A percentile compares a stretch with the other conserved stretches of the same genome.
phyloP scores from a whole-genome alignment of 805 yeast species.

The Ogataea pignaliae region DNA sequence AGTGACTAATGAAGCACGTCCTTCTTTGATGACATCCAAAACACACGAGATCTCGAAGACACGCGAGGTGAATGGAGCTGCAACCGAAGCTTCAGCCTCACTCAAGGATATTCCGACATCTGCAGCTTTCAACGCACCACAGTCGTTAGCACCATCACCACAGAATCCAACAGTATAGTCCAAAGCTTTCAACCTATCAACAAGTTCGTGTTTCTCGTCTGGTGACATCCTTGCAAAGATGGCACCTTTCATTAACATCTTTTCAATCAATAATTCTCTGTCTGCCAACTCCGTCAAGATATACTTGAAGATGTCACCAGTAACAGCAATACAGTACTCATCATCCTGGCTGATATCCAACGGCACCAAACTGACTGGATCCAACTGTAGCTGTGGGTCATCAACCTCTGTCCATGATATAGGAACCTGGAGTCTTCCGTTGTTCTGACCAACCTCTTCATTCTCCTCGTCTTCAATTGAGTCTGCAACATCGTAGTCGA shows the following conservation, averaged over 20 bases:
- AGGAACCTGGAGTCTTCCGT: slow-evolving; percentile 17
- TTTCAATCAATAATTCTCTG: slow-evolving; percentile 37
- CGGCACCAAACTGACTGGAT: slow-evolving; percentile 59
- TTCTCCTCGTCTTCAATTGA: slow-evolving; percentile 4
- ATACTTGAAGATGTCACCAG: slow-evolving; percentile 88
- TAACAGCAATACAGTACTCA: slow-evolving; percentile 70
- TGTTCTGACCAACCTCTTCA: slow-evolving; percentile 10
- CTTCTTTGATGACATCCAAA: slow-evolving; percentile 85
- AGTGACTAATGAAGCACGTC: slow-evolving; percentile 91
- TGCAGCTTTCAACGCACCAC: slow-evolving; percentile 97
- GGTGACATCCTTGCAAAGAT: slow-evolving; percentile 98
- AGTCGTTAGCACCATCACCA: slow-evolving; percentile 99
- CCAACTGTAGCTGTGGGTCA: slow-evolving; percentile 51
- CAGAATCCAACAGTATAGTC: slow-evolving; percentile 96
- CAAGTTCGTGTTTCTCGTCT: slow-evolving; percentile 95
- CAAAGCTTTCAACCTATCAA: slow-evolving; percentile 74
- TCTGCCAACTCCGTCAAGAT: slow-evolving; percentile 55
- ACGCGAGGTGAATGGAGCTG: slow-evolving; percentile 95
- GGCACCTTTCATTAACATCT: slow-evolving; percentile 64
- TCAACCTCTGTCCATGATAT: slow-evolving; percentile 68
- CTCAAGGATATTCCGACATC: slow-evolving; percentile 94
- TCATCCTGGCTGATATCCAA: slow-evolving; percentile 26
- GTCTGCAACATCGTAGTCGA: slow-evolving; percentile 32
- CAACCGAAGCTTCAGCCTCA: slow-evolving; percentile 98
- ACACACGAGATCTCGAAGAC: slow-evolving; percentile 91